Percentiles rank a stretch among this genome's conserved stretches.
These are phyloP conservation scores for Teunomyces barrocoloradensis DNA, from an alignment of 805 yeast genomes.

Conservation along the genomic window DNA sequence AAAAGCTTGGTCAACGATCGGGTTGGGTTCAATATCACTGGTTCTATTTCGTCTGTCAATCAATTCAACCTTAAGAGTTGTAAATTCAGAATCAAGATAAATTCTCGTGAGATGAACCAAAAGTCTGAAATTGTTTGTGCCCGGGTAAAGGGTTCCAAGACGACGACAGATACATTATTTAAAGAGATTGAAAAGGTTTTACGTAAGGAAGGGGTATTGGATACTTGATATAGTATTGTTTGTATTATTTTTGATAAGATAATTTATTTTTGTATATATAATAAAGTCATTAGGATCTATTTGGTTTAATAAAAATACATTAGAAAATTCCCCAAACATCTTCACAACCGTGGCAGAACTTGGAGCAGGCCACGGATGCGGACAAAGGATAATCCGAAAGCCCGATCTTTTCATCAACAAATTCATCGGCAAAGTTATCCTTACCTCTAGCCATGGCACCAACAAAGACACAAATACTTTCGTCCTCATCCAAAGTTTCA, in stretches of 20 bases:
- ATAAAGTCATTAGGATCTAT: conserved; percentile 3
- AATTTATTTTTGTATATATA: conserved; percentile 2
- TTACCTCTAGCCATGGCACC: conserved; percentile 99
- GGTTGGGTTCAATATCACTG: conserved; percentile 48
- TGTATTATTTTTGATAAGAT: neutral
- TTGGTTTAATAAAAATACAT: conserved; percentile 3
- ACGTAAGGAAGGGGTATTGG: conserved; percentile 61
- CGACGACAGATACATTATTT: conserved; percentile 58
- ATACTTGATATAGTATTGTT: conserved; percentile 9
- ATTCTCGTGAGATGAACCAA: conserved; percentile 37
- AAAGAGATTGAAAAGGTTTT: conserved; percentile 64
- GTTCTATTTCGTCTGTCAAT: conserved; percentile 60
- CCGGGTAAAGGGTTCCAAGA: conserved; percentile 63
- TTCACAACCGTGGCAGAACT: conserved; percentile 98
- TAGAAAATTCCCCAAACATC: conserved; percentile 88
- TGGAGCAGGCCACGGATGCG: conserved; percentile 97
- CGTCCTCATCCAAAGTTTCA: conserved; percentile 73
- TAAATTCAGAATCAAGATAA: conserved; percentile 55
- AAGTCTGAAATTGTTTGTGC: conserved; percentile 57
- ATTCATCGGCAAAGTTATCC: conserved; percentile 96
- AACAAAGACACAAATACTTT: conserved; percentile 95
- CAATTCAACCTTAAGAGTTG: conserved; percentile 62
- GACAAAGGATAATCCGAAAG: conserved; percentile 92
- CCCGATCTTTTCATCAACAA: conserved; percentile 93
- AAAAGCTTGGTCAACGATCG: conserved; percentile 50